Base-by-base conservation (phyloP, 768 basidiomycete genomes). In the Auricularia sp. region DNA sequence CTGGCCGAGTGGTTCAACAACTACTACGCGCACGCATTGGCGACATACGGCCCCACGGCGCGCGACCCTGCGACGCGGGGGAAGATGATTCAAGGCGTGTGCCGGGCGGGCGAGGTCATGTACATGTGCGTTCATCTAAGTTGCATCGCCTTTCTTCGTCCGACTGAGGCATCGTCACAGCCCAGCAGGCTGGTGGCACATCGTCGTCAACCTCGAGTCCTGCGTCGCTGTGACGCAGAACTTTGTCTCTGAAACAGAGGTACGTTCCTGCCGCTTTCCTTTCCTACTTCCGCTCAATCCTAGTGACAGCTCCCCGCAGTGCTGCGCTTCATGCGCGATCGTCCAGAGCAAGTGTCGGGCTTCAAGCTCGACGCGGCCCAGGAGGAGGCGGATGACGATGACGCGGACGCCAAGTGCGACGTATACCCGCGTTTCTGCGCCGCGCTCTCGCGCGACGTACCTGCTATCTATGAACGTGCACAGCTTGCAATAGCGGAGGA, bases 101-200 rank as follows among this genome's bases (percentile, higher is more conserved):
- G 71, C 62, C 44, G 66, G 10, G 67, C 56, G 0, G 71, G 70
- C 35, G 72, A 73, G 63, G 64, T 69, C 47, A 65, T 73, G 42
- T 71, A 71, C 58, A 69, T 73, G 42, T 69, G 42, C 24, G 68
- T 42, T 10, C 13, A 1, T 24, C 10, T 4, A n/a, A 16, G 1
- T 14, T 34, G 21, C 44, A 16, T 33, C 14, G 11, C 36, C 11
- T 36, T 16, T 18, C 14, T 56, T 58, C 5, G 37, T 8, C 35
- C 3, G 51, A 24, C 29, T 56, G 54, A 39, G 37, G 10, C 33
- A 35, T 24, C 29, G 10, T 14, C 11, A 54, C 39, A 69, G 68
- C 8, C 72, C 72, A 10, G 67, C 64, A 14, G 71, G 70, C n/a
- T 73, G 69, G 68, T 73, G 72, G 72, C 72, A 73, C 62, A 65